Evolutionary conservation across 345 rosid species (phyloP).

Genomic region (Pugionium cornutum): DNA sequence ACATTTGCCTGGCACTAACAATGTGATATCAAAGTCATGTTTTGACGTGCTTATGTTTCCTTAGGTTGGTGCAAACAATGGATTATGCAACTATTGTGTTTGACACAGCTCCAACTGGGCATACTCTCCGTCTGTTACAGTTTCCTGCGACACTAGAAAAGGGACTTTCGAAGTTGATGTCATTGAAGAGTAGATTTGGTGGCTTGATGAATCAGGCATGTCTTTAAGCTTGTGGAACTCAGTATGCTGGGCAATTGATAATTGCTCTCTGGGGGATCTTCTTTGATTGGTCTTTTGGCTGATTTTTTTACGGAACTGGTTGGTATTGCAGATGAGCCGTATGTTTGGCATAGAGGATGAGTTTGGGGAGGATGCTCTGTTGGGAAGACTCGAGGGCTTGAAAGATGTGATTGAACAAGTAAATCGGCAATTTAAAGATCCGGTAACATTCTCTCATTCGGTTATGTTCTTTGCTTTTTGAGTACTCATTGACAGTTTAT

Average conservation of each 20-base stretch:
- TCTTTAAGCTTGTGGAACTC: constrained; percentile 20
- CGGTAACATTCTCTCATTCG: constrained; percentile 49
- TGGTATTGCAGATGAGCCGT: constrained; percentile 73
- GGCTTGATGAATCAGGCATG: constrained; percentile 91
- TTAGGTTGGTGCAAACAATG: constrained; percentile 97
- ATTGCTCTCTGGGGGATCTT: constrained; percentile 10
- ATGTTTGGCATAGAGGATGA: constrained; percentile 85
- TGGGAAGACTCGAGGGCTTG: constrained; percentile 98
- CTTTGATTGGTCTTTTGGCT: constrained; percentile 8
- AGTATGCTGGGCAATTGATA: constrained; percentile 9
- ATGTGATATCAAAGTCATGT: not conserved
- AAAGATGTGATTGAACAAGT: constrained; percentile 98
- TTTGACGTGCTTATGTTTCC: constrained; percentile 28
- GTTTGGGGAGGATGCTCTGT: constrained; percentile 93
- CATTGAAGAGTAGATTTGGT: constrained; percentile 88
- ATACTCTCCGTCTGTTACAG: constrained; percentile 90
- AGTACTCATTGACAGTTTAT: not conserved
- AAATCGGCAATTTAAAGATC: constrained; percentile 92
- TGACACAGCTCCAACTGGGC: constrained; percentile 99
- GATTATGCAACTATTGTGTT: constrained; percentile 92
- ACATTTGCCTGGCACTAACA: not conserved
- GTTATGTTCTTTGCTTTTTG: not conserved
- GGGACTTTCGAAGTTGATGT: constrained; percentile 89
- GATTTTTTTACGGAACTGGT: constrained; percentile 6
- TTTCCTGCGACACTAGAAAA: constrained; percentile 93